Percentiles rank a stretch among this genome's conserved stretches.
phyloP scores from a whole-genome alignment of 179 eudicot species.

The Sideroxylon spinosum region DNA sequence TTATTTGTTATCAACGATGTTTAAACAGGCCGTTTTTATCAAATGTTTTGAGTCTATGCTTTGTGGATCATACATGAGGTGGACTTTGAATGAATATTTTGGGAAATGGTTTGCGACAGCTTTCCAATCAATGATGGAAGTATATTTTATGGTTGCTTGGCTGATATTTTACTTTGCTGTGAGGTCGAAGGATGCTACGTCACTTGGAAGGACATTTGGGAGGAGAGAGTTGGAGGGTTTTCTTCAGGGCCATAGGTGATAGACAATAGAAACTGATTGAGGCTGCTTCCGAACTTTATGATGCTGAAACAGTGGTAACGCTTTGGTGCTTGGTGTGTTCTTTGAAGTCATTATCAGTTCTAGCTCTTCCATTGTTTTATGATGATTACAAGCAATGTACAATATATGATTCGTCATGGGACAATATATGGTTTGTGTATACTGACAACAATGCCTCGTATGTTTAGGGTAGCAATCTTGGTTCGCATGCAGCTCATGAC shows the following conservation, averaged over 20 bases:
- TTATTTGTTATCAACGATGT: slow-evolving; percentile 58
- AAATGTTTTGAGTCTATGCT: slow-evolving; percentile 76
- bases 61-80: slow-evolving; percentile 68
- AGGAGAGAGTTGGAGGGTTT: slow-evolving; percentile 74
- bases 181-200: slow-evolving; percentile 57
- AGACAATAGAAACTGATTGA: slow-evolving; percentile 19
- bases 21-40: slow-evolving; percentile 59
- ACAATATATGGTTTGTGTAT: slow-evolving; percentile 46
- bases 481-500: background rate
- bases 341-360: slow-evolving; percentile 31
- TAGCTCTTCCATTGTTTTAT: slow-evolving; percentile 38
- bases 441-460: slow-evolving; percentile 36
- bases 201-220: slow-evolving; percentile 76
- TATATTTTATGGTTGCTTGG: slow-evolving; percentile 92
- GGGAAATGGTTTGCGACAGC: slow-evolving; percentile 52
- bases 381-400: slow-evolving; percentile 36
- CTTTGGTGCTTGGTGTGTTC: slow-evolving; percentile 29
- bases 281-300: slow-evolving; percentile 23
- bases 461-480: slow-evolving; percentile 31
- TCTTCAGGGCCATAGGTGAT: slow-evolving; percentile 61
- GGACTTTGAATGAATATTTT: slow-evolving; percentile 46
- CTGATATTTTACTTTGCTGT: slow-evolving; percentile 70
- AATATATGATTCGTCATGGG: slow-evolving; percentile 49
- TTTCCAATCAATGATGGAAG: slow-evolving; percentile 73
- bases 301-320: slow-evolving; percentile 28